Conservation (phyloP, 2,329 filamentous ascomycete genomes). For the Paracoccidioides lutzii region DNA sequence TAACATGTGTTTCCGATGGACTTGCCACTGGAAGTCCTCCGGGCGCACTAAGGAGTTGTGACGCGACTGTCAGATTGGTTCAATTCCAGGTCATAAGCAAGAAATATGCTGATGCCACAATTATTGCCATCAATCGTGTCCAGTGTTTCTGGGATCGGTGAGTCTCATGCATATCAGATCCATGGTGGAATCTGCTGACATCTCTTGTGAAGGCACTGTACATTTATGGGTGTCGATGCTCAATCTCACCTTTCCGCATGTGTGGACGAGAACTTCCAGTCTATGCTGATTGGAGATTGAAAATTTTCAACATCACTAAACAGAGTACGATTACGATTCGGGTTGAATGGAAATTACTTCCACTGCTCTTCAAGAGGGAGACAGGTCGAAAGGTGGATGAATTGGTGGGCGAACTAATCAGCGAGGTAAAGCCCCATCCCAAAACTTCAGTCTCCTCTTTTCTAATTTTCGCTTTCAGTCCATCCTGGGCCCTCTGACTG, state of each 20-base stretch:
- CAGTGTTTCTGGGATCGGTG: slow-evolving; percentile 3
- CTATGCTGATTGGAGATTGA: not conserved
- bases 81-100: slow-evolving; percentile 3
- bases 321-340: not conserved
- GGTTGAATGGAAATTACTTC: slow-evolving; percentile 5
- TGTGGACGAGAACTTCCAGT: slow-evolving; percentile 1
- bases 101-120: slow-evolving; percentile 5
- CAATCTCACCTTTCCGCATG: not conserved
- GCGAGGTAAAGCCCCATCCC: not conserved
- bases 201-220: not conserved
- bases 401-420: slow-evolving; percentile 4
- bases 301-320: not conserved
- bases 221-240: slow-evolving; percentile 1
- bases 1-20: not conserved
- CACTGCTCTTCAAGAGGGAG: slow-evolving; percentile 1
- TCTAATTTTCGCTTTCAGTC: not conserved
- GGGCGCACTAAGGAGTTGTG: not conserved
- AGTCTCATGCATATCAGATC: not conserved
- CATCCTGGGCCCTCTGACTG: not conserved
- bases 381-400: slow-evolving; percentile 5
- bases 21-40: not conserved
- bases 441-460: not conserved
- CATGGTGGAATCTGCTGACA: not conserved
- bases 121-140: not conserved
- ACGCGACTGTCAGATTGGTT: not conserved